Percentiles rank a stretch among this genome's conserved stretches.
These are phyloP conservation scores for Coffea canephora DNA, from an alignment of 257 asterid species.

Conservation along the genomic window DNA sequence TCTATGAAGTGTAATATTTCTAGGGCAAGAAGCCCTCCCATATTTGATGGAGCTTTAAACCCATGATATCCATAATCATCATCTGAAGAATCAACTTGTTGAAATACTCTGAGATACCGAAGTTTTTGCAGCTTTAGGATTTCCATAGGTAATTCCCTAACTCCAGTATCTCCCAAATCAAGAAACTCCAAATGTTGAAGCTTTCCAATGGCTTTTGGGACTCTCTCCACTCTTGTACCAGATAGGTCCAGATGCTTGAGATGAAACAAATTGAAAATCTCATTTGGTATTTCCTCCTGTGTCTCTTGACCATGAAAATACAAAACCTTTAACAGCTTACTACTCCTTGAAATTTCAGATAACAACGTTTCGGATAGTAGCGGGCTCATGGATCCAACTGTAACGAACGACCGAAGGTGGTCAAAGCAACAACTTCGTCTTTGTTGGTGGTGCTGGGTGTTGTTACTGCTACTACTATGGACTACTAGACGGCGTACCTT, in stretches of 20 bases:
- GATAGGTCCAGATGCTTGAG: slow-evolving; percentile 15
- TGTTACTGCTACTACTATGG: not conserved
- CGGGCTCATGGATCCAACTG: too few relatives aligned
- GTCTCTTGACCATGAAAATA: not conserved
- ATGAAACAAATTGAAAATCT: slow-evolving; percentile 13
- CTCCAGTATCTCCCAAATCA: slow-evolving; percentile 2
- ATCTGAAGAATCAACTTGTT: not conserved
- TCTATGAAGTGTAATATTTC: not conserved
- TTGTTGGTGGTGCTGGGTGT: not conserved
- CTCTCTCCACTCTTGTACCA: not conserved
- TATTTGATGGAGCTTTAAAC: slow-evolving; percentile 8
- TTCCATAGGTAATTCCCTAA: slow-evolving; percentile 11
- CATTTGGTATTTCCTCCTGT: slow-evolving; percentile 2
- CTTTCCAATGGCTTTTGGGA: slow-evolving; percentile 1
- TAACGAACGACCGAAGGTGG: not conserved
- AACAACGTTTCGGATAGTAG: not conserved
- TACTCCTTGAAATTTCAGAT: not conserved
- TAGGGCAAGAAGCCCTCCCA: slow-evolving; percentile 18
- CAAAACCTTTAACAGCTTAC: slow-evolving; percentile 19
- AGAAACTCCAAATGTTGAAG: slow-evolving; percentile 24
- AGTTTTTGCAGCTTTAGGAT: slow-evolving; percentile 13
- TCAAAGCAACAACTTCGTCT: not conserved
- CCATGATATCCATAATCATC: not conserved
- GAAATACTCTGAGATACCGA: not conserved
- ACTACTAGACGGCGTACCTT: not conserved